A percentile compares a stretch with the other conserved stretches of the same genome.
Evolutionary conservation across 495 filamentous ascomycete genomes (phyloP).

Genomic region (Lichenothelia convexa): DNA sequence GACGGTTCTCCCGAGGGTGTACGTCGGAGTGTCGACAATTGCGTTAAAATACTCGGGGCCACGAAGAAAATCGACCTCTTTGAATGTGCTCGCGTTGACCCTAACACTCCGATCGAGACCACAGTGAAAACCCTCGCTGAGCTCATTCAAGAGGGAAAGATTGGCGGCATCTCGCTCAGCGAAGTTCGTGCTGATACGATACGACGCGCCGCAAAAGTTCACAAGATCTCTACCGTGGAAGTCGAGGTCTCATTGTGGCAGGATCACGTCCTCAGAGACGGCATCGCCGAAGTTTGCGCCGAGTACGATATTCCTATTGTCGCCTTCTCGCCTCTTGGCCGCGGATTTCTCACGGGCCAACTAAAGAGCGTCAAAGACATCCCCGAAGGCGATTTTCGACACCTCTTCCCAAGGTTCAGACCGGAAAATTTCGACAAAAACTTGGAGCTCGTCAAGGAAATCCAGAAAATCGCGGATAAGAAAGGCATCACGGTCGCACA

Average conservation of each 20-base stretch:
- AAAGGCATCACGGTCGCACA: slow-evolving; percentile 32
- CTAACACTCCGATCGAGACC: no score
- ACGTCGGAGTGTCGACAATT: no score
- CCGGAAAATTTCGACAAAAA: slow-evolving; percentile 35
- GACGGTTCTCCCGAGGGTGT: no score
- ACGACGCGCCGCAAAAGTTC: slow-evolving; percentile 24
- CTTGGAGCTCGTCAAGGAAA: slow-evolving; percentile 24
- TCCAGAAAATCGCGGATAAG: slow-evolving; percentile 26
- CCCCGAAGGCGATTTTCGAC: no score
- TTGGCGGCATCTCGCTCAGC: slow-evolving; percentile 32
- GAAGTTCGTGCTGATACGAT: slow-evolving; percentile 23
- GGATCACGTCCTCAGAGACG: slow-evolving; percentile 23
- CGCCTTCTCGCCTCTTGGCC: slow-evolving; percentile 30
- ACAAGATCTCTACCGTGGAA: slow-evolving; percentile 23
- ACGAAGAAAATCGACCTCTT: slow-evolving; percentile 30
- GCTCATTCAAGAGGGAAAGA: slow-evolving; percentile 35
- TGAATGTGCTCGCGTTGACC: no score
- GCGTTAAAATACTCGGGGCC: slow-evolving; percentile 24
- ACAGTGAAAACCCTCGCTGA: no score
- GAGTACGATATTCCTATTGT: slow-evolving; percentile 31
- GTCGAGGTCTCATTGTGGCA: slow-evolving; percentile 28
- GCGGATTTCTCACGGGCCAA: slow-evolving; percentile 28
- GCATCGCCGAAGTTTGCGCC: slow-evolving; percentile 22
- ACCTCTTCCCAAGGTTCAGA: no score
- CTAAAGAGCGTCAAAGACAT: no score